Conservation (phyloP, 1,284 basidiomycete species). For the Salmacisia buchloeana region DNA sequence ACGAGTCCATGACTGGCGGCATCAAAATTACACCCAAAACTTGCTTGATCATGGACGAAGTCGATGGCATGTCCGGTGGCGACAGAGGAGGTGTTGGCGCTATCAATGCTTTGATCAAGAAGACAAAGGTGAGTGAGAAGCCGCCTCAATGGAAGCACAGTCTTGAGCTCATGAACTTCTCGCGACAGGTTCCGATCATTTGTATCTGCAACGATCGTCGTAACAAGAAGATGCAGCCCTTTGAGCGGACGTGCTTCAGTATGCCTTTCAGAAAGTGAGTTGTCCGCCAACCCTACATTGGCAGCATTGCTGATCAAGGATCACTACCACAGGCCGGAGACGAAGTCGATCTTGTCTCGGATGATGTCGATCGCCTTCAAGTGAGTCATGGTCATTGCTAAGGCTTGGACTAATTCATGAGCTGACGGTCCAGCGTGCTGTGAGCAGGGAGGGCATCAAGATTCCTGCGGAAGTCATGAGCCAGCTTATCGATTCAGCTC, state of each 20-base stretch:
- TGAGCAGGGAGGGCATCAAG: constrained; percentile 64
- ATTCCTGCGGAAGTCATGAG: constrained; percentile 84
- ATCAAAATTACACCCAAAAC: constrained; percentile 67
- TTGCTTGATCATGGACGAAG: constrained; percentile 97
- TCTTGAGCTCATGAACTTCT: not conserved
- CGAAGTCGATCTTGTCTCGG: constrained; percentile 14
- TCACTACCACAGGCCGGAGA: not conserved
- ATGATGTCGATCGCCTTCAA: constrained; percentile 72
- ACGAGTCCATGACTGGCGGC: not conserved
- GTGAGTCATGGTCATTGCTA: not conserved
- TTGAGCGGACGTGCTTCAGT: constrained; percentile 68
- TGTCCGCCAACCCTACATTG: constrained; percentile 59
- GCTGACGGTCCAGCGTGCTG: not conserved
- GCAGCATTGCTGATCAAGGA: not conserved
- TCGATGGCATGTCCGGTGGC: constrained; percentile 97
- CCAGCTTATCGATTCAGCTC: constrained; percentile 77
- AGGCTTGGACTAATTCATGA: not conserved
- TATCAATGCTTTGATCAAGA: constrained; percentile 83
- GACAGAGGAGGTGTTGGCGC: constrained; percentile 94
- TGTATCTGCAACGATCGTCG: constrained; percentile 90
- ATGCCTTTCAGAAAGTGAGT: constrained; percentile 57
- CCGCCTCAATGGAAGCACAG: not conserved
- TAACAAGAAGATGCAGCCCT: constrained; percentile 83
- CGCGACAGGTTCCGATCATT: constrained; percentile 81
- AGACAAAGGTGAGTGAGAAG: constrained; percentile 75